Evolutionary conservation across 2,329 filamentous ascomycete species (phyloP), one percentile per base, ranked within the genome.

Genomic region (Aspergillus melleus): DNA sequence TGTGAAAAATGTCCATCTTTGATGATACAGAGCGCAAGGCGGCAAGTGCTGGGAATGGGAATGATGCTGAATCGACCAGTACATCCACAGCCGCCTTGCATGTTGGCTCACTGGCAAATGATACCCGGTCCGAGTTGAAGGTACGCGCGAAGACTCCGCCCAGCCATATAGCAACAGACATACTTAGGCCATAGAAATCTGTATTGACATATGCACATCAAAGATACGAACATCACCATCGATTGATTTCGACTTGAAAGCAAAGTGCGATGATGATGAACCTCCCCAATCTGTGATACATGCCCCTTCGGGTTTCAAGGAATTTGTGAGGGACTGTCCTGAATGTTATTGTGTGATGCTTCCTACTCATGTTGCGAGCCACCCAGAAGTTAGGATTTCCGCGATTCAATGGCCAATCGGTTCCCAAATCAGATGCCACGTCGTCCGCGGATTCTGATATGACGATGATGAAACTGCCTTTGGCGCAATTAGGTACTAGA

Each of bases 281-380:
- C 72, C 77, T 66, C 89, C 92, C 24, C 84, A 91, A 55, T 97
- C 93, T 1, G 93, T 96, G 57, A 96, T 97, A 66, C 93, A 96
- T 80, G 91, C 91, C 16, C 92, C 93, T 0, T 84, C 91, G 64
- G 91, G 89, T 62, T 97, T 95, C 75, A 84, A 86, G 58, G 86
- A 86, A 67, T 96, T 95, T 85, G 91, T 95, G 74, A 72, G 85
- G 73, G 47, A 50, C 55, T 26, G 44, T 26, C 12, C 14, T 24
- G 36, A 19, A 49, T 12, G 30, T 16, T 20, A 49, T 16, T 39
- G 20, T 6, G 29, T 22, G 24, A 19, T 51, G 14, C 12, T 26
- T 51, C 19, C 12, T 9, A 26, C 24, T 29, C 9, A 51, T 11
- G 14, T 51, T 55, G 55, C 30, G 22, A 26, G 20, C 49, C 39